These are phyloP conservation scores for Aegilops umbellulata DNA, from an alignment of 176 grass and related monocot genomes.

Conservation along the genomic window DNA sequence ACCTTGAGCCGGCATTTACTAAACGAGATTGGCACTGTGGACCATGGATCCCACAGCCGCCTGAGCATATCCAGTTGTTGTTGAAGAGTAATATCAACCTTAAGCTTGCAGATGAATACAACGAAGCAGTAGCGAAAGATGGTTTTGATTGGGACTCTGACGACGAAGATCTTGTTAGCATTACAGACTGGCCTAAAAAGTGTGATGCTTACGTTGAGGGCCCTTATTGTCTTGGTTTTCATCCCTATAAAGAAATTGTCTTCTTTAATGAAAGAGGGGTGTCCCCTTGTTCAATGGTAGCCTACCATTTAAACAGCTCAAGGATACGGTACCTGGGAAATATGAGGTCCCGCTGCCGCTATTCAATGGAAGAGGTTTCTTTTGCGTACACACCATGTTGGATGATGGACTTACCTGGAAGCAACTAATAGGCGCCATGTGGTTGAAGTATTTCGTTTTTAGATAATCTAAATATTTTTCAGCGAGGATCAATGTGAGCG, in stretches of 20 bases:
- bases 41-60: background rate
- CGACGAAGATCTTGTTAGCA: background rate
- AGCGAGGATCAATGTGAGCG: background rate
- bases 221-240: background rate
- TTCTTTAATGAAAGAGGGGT: background rate
- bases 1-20: background rate
- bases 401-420: too few species aligned
- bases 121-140: background rate
- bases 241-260: background rate
- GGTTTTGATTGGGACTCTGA: background rate
- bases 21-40: background rate
- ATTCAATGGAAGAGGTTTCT: too few species aligned
- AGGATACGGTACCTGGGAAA: too few species aligned
- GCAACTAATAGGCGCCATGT: too few species aligned
- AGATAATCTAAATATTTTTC: background rate
- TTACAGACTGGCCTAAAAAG: background rate
- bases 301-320: too few species aligned
- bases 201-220: background rate
- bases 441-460: too few species aligned
- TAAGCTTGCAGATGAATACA: background rate
- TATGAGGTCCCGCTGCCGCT: too few species aligned
- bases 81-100: background rate
- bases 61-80: background rate
- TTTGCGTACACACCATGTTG: too few species aligned
- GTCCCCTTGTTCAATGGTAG: too few species aligned